phyloP scores from a whole-genome alignment of 495 filamentous ascomycete species.

The Hypoxylon fuscum region DNA sequence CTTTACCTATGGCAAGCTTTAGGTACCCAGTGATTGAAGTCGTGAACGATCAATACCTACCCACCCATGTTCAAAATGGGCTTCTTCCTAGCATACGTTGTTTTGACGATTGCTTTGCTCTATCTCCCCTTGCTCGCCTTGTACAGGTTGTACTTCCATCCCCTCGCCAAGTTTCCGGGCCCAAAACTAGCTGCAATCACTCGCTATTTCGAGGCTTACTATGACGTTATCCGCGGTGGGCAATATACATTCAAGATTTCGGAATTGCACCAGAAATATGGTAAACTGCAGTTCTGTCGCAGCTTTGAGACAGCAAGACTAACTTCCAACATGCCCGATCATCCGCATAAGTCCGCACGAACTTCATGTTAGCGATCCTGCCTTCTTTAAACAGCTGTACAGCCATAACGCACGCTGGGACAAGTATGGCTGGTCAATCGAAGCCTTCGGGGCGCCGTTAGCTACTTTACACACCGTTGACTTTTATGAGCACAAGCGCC shows the following conservation, averaged over 20 bases:
- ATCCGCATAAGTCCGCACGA: constrained; percentile 43
- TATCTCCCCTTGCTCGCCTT: too few species aligned
- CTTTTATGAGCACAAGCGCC: constrained; percentile 31
- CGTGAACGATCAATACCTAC: too few species aligned
- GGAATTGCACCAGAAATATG: constrained; percentile 38
- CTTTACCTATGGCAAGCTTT: too few species aligned
- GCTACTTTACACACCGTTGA: constrained; percentile 28
- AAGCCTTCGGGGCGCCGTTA: constrained; percentile 20
- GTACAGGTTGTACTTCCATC: constrained; percentile 52
- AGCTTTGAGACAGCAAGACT: background rate
- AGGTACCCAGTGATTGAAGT: too few species aligned
- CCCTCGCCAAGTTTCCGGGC: constrained; percentile 55
- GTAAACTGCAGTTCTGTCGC: constrained; percentile 1
- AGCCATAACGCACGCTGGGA: constrained; percentile 33
- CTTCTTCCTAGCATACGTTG: too few species aligned
- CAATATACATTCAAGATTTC: constrained; percentile 36
- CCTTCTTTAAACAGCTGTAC: constrained; percentile 39
- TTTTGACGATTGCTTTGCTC: too few species aligned
- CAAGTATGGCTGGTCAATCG: constrained; percentile 41
- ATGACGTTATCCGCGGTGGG: constrained; percentile 33
- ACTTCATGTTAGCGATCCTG: constrained; percentile 38
- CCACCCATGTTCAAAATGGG: too few species aligned
- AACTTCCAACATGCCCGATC: constrained; percentile 36
- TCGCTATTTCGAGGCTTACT: constrained; percentile 56
- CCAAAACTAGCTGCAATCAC: constrained; percentile 60